phyloP scores from a whole-genome alignment of 2,329 filamentous ascomycete genomes.

The Penicillium sp. region DNA sequence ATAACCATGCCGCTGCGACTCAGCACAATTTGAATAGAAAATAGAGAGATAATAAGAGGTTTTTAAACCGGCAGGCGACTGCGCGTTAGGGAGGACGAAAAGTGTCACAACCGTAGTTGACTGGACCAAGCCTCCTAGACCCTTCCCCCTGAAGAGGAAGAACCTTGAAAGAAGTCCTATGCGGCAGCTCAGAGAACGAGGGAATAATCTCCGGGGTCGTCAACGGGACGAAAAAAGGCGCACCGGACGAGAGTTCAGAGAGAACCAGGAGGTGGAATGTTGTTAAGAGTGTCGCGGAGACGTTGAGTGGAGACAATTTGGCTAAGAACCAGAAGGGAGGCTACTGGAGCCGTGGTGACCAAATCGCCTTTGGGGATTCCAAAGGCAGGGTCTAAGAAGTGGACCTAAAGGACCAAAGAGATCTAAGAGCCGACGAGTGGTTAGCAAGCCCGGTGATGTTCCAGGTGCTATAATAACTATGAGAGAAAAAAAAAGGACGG shows the following conservation, averaged over 20 bases:
- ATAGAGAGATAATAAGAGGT: slow-evolving; percentile 17
- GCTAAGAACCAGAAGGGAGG: slow-evolving; percentile 31
- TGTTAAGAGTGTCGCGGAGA: slow-evolving; percentile 48
- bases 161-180: slow-evolving; percentile 97
- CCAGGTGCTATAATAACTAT: slow-evolving; percentile 2
- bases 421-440: not conserved
- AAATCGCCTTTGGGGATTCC: slow-evolving; percentile 40
- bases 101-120: slow-evolving; percentile 83
- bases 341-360: slow-evolving; percentile 41
- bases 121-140: slow-evolving; percentile 97
- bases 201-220: slow-evolving; percentile 50
- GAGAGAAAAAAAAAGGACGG: not conserved
- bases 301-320: slow-evolving; percentile 47
- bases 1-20: slow-evolving; percentile 56
- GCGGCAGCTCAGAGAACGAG: slow-evolving; percentile 87
- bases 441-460: slow-evolving; percentile 4
- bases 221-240: slow-evolving; percentile 39
- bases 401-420: slow-evolving; percentile 2
- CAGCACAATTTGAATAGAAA: slow-evolving; percentile 28
- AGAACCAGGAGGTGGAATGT: slow-evolving; percentile 44
- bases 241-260: slow-evolving; percentile 32
- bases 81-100: slow-evolving; percentile 90
- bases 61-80: slow-evolving; percentile 28
- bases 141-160: slow-evolving; percentile 99
- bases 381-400: slow-evolving; percentile 34